Conservation (phyloP, 257 asterid species). For the Striga asiatica region DNA sequence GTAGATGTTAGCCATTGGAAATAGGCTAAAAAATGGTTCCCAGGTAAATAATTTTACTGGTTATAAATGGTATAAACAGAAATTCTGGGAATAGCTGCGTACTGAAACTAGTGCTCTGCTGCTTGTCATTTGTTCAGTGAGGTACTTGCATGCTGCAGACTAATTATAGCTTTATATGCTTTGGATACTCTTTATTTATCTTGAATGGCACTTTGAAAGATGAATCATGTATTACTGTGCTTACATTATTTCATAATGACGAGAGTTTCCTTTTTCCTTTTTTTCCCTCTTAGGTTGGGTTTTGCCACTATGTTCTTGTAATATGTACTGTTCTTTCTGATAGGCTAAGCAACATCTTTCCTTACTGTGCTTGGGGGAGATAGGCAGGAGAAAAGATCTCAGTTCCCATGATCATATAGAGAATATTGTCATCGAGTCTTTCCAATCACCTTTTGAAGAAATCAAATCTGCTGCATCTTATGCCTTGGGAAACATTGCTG, state of each 20-base stretch:
- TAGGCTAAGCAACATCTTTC: constrained; percentile 94
- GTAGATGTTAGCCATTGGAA: background rate
- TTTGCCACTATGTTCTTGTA: background rate
- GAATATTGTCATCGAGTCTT: constrained; percentile 84
- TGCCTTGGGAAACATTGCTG: constrained; percentile 98
- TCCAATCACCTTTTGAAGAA: constrained; percentile 97
- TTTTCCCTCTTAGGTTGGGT: too few species aligned
- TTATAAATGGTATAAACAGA: background rate
- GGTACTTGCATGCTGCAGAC: background rate
- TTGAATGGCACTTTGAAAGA: background rate
- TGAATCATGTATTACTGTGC: background rate
- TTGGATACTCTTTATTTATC: background rate
- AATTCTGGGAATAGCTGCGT: background rate
- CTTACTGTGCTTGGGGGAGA: constrained; percentile 92
- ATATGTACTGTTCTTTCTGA: constrained; percentile 12
- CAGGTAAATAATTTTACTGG: background rate
- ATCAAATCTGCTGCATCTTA: constrained; percentile 98
- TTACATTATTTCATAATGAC: background rate
- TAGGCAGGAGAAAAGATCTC: constrained; percentile 95
- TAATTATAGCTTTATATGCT: background rate
- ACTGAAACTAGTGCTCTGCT: background rate
- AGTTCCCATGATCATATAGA: constrained; percentile 83
- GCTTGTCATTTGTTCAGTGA: constrained; percentile 3
- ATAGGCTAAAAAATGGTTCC: background rate
- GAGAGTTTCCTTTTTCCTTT: too few species aligned